Percentiles rank a stretch among this genome's conserved stretches.
These are phyloP conservation scores for Phycomyces nitens DNA, from an alignment of 192 early-diverging fungal genomes.

Conservation along the genomic window DNA sequence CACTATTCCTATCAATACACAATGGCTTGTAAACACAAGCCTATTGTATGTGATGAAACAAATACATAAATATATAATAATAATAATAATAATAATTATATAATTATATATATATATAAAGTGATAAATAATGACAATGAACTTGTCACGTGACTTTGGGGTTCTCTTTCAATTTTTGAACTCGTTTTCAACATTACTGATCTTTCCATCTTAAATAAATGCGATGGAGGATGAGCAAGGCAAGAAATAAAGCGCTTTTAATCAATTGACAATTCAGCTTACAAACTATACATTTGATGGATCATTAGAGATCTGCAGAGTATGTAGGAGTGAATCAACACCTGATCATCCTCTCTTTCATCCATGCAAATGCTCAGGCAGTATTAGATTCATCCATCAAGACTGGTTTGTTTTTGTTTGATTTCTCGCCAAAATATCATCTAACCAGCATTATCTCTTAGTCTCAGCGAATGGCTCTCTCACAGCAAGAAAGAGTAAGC, in stretches of 20 bases:
- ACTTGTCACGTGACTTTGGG: neutral
- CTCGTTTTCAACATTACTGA: constrained; percentile 2
- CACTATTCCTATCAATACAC: no score
- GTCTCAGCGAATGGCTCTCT: constrained; percentile 80
- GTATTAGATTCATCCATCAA: constrained; percentile 94
- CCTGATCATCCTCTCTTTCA: constrained; percentile 82
- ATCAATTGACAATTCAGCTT: no score
- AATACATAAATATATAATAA: no score
- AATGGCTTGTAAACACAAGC: no score
- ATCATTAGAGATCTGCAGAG: constrained; percentile 68
- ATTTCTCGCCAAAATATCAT: neutral
- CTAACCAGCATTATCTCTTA: constrained; percentile 8
- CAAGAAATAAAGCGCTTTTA: no score
- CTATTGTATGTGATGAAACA: no score
- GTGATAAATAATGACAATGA: no score
- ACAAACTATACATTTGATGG: neutral
- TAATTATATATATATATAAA: no score
- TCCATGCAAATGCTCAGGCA: constrained; percentile 95
- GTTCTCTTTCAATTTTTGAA: neutral
- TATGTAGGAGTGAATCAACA: constrained; percentile 74
- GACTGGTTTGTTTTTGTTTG: constrained; percentile 66
- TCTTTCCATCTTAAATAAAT: constrained; percentile 1
- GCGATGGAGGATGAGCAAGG: constrained; percentile 24
- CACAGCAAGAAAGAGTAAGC: constrained; percentile 73
- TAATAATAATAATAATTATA: no score